Conservation (phyloP, 1,284 basidiomycete genomes). For the Chondrostereum purpureum region DNA sequence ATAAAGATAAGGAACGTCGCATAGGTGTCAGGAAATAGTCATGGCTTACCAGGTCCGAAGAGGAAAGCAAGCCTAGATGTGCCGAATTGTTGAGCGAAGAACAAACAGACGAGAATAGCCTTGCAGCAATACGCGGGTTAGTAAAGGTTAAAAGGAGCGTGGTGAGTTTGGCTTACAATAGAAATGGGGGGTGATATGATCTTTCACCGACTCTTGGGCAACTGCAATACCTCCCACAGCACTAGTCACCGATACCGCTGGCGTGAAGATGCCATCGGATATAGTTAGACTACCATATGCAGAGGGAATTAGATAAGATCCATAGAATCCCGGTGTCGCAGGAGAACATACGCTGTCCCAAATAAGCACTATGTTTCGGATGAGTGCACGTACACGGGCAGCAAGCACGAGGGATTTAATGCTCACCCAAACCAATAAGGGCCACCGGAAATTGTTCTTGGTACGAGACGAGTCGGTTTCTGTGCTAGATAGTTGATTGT, state of each 20-base stretch:
- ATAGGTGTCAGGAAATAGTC: not conserved
- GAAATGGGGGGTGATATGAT: slow-evolving; percentile 51
- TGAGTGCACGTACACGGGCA: not conserved
- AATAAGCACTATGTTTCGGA: slow-evolving; percentile 28
- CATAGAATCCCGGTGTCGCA: not conserved
- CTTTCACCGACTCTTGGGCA: slow-evolving; percentile 40
- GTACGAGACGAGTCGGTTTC: slow-evolving; percentile 14
- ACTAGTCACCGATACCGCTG: slow-evolving; percentile 62
- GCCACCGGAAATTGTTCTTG: slow-evolving; percentile 35
- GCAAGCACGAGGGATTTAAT: not conserved
- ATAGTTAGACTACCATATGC: slow-evolving; percentile 42
- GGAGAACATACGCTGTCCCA: slow-evolving; percentile 30
- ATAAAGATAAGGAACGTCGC: not conserved
- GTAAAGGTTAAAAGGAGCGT: too few relatives aligned
- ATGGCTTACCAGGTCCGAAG: slow-evolving; percentile 46
- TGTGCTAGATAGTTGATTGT: slow-evolving; percentile 12
- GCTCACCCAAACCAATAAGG: slow-evolving; percentile 47
- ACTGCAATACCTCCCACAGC: slow-evolving; percentile 63
- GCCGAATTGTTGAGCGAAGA: slow-evolving; percentile 53
- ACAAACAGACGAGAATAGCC: slow-evolving; percentile 49
- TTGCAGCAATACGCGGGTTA: too few relatives aligned
- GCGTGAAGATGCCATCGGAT: slow-evolving; percentile 57
- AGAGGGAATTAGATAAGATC: not conserved
- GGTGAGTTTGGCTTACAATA: slow-evolving; percentile 40
- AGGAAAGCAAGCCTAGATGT: slow-evolving; percentile 42